Evolutionary conservation across 202 grass and related monocot genomes (phyloP).

Genomic region (Miscanthus sacchariflorus): DNA sequence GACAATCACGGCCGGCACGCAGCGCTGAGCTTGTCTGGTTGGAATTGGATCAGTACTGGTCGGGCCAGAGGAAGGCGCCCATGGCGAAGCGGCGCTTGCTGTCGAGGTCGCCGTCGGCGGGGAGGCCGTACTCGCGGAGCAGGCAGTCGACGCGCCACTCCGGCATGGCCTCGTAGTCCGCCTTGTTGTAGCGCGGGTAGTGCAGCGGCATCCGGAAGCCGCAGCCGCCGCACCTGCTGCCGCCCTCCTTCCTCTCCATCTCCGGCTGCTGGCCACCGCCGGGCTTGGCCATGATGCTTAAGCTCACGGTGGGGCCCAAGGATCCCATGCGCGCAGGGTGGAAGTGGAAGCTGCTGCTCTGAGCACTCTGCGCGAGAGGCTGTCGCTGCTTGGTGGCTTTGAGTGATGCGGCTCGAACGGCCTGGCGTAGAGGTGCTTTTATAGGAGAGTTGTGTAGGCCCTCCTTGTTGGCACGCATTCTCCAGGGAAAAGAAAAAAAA

Average conservation of each 20-base stretch:
- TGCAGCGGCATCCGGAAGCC: conserved; percentile 87
- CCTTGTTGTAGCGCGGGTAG: conserved; percentile 77
- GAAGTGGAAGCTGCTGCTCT: background rate
- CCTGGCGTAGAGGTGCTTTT: conserved; percentile 18
- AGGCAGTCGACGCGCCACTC: conserved; percentile 87
- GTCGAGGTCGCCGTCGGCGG: conserved; percentile 47
- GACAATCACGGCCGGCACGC: conserved; percentile 11
- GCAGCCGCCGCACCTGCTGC: background rate
- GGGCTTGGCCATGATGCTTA: conserved; percentile 47
- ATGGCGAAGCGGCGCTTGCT: conserved; percentile 79
- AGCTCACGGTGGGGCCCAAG: conserved; percentile 44
- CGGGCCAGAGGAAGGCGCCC: conserved; percentile 75
- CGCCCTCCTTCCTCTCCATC: conserved; percentile 6
- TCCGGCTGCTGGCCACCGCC: background rate
- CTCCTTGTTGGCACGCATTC: too few relatives aligned
- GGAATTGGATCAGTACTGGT: conserved; percentile 42
- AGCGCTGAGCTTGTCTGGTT: background rate
- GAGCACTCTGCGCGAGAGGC: background rate
- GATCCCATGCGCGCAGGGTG: conserved; percentile 48
- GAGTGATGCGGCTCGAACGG: background rate
- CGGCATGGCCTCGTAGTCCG: conserved; percentile 81
- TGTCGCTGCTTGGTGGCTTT: background rate
- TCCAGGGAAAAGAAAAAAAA: background rate
- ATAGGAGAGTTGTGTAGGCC: conserved; percentile 23
- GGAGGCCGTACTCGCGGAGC: conserved; percentile 78